These are phyloP conservation scores for Syzygium grande DNA, from an alignment of 345 rosid species.

Conservation along the genomic window DNA sequence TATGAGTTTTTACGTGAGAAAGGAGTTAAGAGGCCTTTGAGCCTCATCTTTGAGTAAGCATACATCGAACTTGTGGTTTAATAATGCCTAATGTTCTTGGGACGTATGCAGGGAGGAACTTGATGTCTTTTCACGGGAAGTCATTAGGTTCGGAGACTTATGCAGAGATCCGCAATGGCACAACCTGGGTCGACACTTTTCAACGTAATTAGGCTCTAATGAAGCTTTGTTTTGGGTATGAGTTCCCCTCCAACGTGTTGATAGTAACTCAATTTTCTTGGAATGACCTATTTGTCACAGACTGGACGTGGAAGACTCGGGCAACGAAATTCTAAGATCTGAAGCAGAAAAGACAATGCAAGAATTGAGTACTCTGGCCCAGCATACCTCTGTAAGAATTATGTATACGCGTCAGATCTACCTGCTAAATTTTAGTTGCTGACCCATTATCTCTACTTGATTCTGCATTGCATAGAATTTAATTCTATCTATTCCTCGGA, in stretches of 20 bases:
- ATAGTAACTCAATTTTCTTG: constrained; percentile 3
- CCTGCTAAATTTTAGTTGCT: neutral
- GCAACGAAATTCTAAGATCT: constrained; percentile 21
- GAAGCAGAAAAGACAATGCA: constrained; percentile 66
- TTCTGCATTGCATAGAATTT: neutral
- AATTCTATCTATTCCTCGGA: neutral
- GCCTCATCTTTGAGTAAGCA: neutral
- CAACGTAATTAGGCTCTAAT: constrained; percentile 27
- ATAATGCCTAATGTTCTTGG: neutral
- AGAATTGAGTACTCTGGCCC: constrained; percentile 64
- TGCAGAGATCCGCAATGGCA: constrained; percentile 97
- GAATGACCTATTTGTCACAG: constrained; percentile 31
- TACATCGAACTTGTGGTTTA: neutral
- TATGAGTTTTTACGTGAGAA: neutral
- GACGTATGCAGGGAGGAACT: constrained; percentile 65
- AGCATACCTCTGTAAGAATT: constrained; percentile 68
- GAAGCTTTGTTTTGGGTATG: neutral
- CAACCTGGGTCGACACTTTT: constrained; percentile 68
- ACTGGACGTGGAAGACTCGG: constrained; percentile 44
- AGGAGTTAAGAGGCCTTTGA: neutral
- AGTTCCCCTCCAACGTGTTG: neutral
- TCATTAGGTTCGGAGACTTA: constrained; percentile 75
- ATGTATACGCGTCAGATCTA: neutral
- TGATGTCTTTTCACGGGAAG: constrained; percentile 70
- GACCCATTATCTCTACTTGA: neutral